These are phyloP conservation scores for Starmerella scarabaei DNA, from an alignment of 805 yeast species.

Conservation along the genomic window DNA sequence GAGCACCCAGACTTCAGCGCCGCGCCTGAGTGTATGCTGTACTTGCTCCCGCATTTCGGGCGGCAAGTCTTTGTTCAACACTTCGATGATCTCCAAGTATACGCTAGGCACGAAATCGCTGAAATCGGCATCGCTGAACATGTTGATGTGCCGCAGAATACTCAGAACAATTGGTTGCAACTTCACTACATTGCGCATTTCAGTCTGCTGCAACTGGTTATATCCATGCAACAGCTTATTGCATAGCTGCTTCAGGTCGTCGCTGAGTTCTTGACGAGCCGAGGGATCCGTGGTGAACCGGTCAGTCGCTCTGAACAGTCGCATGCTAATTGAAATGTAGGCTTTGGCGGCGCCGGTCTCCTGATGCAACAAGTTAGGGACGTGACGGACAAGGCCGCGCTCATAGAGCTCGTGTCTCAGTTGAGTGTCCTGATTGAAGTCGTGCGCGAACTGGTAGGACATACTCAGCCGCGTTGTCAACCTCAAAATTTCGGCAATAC, in stretches of 20 bases:
- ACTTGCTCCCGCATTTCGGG: constrained; percentile 28
- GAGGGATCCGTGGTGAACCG: constrained; percentile 34
- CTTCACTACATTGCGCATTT: constrained; percentile 63
- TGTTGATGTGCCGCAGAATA: constrained; percentile 68
- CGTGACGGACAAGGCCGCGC: constrained; percentile 79
- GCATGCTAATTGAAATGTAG: constrained; percentile 64
- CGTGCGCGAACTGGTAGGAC: constrained; percentile 72
- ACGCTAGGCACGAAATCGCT: constrained; percentile 16
- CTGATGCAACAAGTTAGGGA: constrained; percentile 84
- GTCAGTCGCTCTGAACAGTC: constrained; percentile 55
- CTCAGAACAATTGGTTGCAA: constrained; percentile 91
- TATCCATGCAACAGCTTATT: constrained; percentile 57
- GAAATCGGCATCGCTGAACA: constrained; percentile 65
- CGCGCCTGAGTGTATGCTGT: constrained; percentile 30
- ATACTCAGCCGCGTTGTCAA: constrained; percentile 47
- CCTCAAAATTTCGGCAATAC: constrained; percentile 48
- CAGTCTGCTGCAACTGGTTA: constrained; percentile 51
- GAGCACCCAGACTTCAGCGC: constrained; percentile 32
- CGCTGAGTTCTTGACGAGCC: constrained; percentile 40
- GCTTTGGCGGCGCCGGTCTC: constrained; percentile 86
- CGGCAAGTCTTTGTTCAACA: constrained; percentile 29
- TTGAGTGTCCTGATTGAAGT: constrained; percentile 79
- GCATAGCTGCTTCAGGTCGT: constrained; percentile 53
- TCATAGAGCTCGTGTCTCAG: constrained; percentile 80
- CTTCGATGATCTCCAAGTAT: constrained; percentile 21